Percentiles rank a stretch among this genome's conserved stretches.
Evolutionary conservation across 495 filamentous ascomycete genomes (phyloP).

Genomic region (Xylaria palmicola): DNA sequence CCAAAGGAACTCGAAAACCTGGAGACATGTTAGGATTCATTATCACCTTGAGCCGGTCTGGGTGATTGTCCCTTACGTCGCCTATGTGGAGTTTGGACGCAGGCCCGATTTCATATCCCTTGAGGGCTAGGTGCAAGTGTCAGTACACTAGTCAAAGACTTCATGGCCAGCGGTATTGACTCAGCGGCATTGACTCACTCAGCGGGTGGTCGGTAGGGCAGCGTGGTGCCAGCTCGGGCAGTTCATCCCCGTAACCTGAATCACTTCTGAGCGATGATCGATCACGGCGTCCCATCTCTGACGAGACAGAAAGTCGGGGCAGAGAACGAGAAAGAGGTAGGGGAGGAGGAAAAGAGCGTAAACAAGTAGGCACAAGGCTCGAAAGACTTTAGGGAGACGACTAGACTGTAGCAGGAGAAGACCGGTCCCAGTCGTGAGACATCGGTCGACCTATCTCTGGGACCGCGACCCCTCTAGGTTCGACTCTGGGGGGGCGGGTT

Average conservation of each 20-base stretch:
- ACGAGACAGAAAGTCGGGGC: constrained; percentile 24
- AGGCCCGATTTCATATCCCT: constrained; percentile 35
- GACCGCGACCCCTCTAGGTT: constrained; percentile 23
- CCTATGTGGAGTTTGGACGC: constrained; percentile 35
- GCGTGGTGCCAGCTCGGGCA: constrained; percentile 30
- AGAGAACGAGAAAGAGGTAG: neutral
- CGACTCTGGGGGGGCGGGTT: constrained; percentile 24
- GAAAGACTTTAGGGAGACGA: constrained; percentile 3
- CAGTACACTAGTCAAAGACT: neutral
- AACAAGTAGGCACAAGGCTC: neutral
- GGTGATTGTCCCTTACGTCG: constrained; percentile 26
- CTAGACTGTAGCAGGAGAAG: constrained; percentile 12
- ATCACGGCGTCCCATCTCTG: constrained; percentile 37
- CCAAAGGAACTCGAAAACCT: constrained; percentile 39
- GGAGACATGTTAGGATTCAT: constrained; percentile 3
- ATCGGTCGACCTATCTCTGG: constrained; percentile 13
- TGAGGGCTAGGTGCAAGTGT: constrained; percentile 24
- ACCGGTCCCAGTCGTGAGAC: neutral
- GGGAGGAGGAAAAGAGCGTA: constrained; percentile 5
- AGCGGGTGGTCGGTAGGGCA: constrained; percentile 31
- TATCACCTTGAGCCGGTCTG: neutral
- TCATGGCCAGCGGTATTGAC: neutral
- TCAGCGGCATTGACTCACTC: constrained; percentile 25
- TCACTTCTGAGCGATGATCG: constrained; percentile 37
- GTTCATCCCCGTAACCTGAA: constrained; percentile 36